Percentiles rank a stretch among this genome's conserved stretches.
Conservation (phyloP, 2,329 filamentous ascomycete genomes). For the Ampelomyces quisqualis region DNA sequence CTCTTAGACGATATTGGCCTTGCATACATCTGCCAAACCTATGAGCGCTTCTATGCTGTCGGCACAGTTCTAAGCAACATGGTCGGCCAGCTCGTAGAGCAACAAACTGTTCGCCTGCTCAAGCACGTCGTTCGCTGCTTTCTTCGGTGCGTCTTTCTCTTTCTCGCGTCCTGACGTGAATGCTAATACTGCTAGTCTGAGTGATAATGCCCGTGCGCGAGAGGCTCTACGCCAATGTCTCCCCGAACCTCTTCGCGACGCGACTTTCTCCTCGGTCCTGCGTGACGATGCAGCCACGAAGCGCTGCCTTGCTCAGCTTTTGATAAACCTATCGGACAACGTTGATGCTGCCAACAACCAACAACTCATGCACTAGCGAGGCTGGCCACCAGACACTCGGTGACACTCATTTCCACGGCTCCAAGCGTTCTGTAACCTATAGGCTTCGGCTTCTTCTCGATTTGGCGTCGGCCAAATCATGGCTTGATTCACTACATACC, state of each 20-base stretch:
- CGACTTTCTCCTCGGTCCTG: slow-evolving; percentile 93
- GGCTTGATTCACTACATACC: slow-evolving; percentile 17
- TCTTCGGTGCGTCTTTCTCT: slow-evolving; percentile 66
- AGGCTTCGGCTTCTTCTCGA: slow-evolving; percentile 27
- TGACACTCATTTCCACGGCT: not conserved
- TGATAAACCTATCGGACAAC: slow-evolving; percentile 94
- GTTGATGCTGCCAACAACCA: slow-evolving; percentile 53
- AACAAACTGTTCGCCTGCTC: slow-evolving; percentile 90
- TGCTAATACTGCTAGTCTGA: slow-evolving; percentile 62
- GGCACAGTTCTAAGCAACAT: slow-evolving; percentile 98
- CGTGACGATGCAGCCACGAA: slow-evolving; percentile 97
- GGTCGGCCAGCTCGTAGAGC: slow-evolving; percentile 96
- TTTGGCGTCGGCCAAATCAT: slow-evolving; percentile 23
- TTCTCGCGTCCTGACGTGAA: not conserved
- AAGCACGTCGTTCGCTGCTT: slow-evolving; percentile 99
- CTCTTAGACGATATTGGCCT: slow-evolving; percentile 93
- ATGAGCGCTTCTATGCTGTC: slow-evolving; percentile 97
- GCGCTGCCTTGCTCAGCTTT: slow-evolving; percentile 91
- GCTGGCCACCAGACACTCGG: no score
- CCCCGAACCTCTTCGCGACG: slow-evolving; percentile 96
- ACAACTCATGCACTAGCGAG: slow-evolving; percentile 37
- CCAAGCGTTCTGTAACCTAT: slow-evolving; percentile 17
- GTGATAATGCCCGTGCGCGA: slow-evolving; percentile 91
- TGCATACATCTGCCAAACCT: slow-evolving; percentile 98
- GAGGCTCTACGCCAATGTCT: slow-evolving; percentile 95